A percentile compares a stretch with the other conserved stretches of the same genome.
These are phyloP conservation scores for Gracilaria gracilis DNA, from an alignment of 23 red algal genomes.

Conservation along the genomic window DNA sequence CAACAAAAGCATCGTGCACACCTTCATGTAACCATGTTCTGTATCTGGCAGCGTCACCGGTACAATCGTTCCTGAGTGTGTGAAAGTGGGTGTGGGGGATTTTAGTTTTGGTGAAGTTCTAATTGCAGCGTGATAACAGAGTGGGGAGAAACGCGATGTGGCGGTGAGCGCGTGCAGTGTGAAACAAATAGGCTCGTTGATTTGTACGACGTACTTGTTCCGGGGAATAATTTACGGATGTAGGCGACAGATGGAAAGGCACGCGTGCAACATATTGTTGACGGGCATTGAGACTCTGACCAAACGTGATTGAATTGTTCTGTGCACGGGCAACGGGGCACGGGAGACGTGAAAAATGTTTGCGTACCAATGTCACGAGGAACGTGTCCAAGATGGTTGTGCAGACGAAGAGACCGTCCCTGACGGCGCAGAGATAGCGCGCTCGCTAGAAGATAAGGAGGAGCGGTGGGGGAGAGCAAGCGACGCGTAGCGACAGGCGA, in stretches of 20 bases:
- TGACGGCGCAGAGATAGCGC: no score
- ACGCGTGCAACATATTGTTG: slow-evolving; percentile 39
- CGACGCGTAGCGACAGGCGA: no score
- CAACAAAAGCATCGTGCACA: slow-evolving; percentile 42
- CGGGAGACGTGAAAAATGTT: no score
- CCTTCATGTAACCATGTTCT: slow-evolving; percentile 55
- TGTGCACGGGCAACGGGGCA: no score
- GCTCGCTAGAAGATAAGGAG: no score
- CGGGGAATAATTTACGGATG: slow-evolving; percentile 56
- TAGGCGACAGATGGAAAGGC: slow-evolving; percentile 66
- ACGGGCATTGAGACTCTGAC: slow-evolving; percentile 44
- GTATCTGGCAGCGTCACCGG: not conserved
- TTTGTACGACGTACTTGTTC: not conserved
- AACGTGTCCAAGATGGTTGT: no score
- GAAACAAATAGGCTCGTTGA: not conserved
- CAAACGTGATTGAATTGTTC: slow-evolving; percentile 5
- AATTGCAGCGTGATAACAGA: not conserved
- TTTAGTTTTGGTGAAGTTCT: not conserved
- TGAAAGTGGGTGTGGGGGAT: not conserved
- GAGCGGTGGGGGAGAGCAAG: no score
- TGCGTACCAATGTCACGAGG: no score
- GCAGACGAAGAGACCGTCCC: no score
- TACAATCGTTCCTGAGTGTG: slow-evolving; percentile 1
- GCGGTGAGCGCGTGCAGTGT: not conserved
- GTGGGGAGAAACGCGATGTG: not conserved